Evolutionary conservation across 345 rosid species (phyloP).

Genomic region (Citrus trifoliata): DNA sequence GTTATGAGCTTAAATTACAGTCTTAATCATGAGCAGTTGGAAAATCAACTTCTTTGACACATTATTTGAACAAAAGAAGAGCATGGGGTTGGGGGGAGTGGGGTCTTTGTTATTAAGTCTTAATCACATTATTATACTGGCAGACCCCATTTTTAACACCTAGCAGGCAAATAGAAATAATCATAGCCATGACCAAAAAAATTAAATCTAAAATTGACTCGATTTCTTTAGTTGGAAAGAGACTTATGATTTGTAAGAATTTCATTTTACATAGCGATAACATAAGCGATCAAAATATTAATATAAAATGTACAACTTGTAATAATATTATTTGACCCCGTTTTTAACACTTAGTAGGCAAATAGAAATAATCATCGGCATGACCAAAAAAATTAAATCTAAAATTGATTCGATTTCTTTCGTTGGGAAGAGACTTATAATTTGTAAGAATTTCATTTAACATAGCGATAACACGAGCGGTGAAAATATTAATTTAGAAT

Average conservation of each 20-base stretch:
- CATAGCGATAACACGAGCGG: too few species aligned
- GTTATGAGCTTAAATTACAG: neutral
- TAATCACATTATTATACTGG: constrained; percentile 1
- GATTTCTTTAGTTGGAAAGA: too few species aligned
- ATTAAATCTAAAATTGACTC: neutral
- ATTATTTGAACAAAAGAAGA: neutral
- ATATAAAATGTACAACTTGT: too few species aligned
- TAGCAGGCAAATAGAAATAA: neutral
- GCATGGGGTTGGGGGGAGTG: too few species aligned
- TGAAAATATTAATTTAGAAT: too few species aligned
- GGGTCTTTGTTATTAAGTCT: constrained; percentile 4
- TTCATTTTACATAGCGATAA: too few species aligned
- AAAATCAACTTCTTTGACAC: constrained; percentile 13
- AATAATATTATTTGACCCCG: neutral
- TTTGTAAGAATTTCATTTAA: too few species aligned
- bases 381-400: neutral
- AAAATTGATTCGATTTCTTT: too few species aligned
- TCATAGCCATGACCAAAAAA: neutral
- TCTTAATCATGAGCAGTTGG: constrained; percentile 10
- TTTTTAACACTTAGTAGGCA: neutral
- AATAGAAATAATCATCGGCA: neutral
- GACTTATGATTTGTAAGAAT: too few species aligned
- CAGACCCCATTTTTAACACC: neutral
- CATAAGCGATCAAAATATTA: too few species aligned
- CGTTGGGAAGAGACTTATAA: too few species aligned